Conservation (phyloP, 2,329 filamentous ascomycete species). For the Trichoderma pleuroti region DNA sequence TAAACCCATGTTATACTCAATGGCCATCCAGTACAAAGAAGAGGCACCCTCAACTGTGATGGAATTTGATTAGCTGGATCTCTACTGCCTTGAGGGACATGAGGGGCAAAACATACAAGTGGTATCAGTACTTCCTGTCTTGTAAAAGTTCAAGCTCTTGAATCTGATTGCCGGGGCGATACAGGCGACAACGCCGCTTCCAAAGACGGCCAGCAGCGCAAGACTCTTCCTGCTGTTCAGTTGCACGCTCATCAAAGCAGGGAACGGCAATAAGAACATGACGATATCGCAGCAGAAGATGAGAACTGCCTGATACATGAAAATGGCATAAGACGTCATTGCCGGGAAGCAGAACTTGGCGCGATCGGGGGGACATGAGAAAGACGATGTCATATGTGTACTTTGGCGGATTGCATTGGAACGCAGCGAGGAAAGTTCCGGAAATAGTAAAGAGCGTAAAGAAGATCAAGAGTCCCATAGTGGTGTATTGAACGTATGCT, state of each 20-base stretch:
- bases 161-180: background rate
- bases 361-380: background rate
- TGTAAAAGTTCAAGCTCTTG: constrained; percentile 4
- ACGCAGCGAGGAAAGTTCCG: background rate
- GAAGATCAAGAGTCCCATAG: background rate
- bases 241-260: background rate
- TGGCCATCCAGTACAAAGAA: constrained; percentile 5
- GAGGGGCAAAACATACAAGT: background rate
- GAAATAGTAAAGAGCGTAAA: background rate
- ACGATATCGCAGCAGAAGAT: constrained; percentile 1
- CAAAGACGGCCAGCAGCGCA: background rate
- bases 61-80: background rate
- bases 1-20: constrained; percentile 4
- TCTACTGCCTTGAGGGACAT: no score
- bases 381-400: constrained; percentile 3
- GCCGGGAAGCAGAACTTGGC: background rate
- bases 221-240: background rate
- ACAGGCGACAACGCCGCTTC: background rate
- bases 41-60: background rate
- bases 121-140: background rate
- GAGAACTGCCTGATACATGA: background rate
- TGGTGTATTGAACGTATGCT: constrained; percentile 1
- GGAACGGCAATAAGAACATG: background rate
- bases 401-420: constrained; percentile 3
- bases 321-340: background rate